Evolutionary conservation across 202 grass and related monocot genomes (phyloP), one percentile per base, ranked within the genome.

Genomic region (Brachypodium distachyon): DNA sequence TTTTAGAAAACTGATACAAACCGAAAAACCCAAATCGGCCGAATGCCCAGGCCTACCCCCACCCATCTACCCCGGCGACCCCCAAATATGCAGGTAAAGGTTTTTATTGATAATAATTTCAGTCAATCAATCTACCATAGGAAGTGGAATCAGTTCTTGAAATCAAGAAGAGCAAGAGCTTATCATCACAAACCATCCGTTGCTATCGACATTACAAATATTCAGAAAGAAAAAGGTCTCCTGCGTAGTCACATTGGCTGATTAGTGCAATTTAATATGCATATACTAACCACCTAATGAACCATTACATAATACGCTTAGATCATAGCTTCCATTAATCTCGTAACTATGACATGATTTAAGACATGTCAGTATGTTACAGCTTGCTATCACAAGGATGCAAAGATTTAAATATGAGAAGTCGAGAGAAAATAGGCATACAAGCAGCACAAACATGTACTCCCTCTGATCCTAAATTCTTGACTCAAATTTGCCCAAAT

Each of bases 401-500:
- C 29, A 11, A 64, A 4, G 34, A 81, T 54, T 52, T 48, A n/a
- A n/a, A n/a, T n/a, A n/a, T n/a, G n/a, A n/a, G n/a, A n/a, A n/a
- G n/a, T n/a, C n/a, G n/a, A n/a, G 23, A 12, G 31, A 78, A 11
- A 41, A 67, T 62, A 83, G 44, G 79, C 61, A 71, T 34, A 42
- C 62, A 77, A 46, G 23, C 44, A 55, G 28, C 76, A 49, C 43
- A 76, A 77, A 58, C 26, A 61, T 8, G 17, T 26, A n/a, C n/a
- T n/a, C n/a, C n/a, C n/a, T n/a, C n/a, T n/a, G n/a, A n/a, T n/a
- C n/a, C n/a, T n/a, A n/a, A n/a, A n/a, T n/a, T n/a, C n/a, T n/a
- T n/a, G n/a, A n/a, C n/a, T n/a, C n/a, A n/a, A n/a, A n/a, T n/a
- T n/a, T n/a, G n/a, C n/a, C n/a, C n/a, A n/a, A n/a, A n/a, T n/a